Evolutionary conservation across 805 yeast species (phyloP).

Genomic region (Sugiyamaella qingdaonensis): DNA sequence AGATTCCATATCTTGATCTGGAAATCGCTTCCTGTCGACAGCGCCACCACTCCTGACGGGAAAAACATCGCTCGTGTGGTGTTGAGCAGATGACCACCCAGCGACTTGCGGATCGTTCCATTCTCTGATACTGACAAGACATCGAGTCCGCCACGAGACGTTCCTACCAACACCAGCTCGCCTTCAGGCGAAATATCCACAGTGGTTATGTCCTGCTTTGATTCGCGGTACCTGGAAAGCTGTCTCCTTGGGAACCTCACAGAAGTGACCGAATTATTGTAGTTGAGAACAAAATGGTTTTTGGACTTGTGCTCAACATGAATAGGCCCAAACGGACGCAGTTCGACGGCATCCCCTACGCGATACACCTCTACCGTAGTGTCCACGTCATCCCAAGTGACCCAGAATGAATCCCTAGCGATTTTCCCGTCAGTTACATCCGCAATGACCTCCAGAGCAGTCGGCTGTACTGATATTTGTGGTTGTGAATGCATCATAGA

Average conservation of each 20-base stretch:
- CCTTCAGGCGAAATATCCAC: conserved; percentile 35
- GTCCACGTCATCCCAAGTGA: conserved; percentile 31
- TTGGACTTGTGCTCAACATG: conserved; percentile 7
- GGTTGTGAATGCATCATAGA: conserved; percentile 5
- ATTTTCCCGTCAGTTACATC: conserved; percentile 34
- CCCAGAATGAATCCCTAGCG: conserved; percentile 40
- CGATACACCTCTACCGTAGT: conserved; percentile 26
- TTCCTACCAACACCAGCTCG: conserved; percentile 33
- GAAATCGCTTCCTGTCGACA: conserved; percentile 58
- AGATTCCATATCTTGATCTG: conserved; percentile 59
- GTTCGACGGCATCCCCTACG: conserved; percentile 18
- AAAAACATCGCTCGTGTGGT: conserved; percentile 47
- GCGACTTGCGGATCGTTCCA: conserved; percentile 13
- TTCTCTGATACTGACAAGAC: conserved; percentile 23
- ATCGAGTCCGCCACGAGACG: conserved; percentile 33
- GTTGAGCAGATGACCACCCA: conserved; percentile 50
- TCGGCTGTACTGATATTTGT: conserved; percentile 40
- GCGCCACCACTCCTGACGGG: conserved; percentile 60
- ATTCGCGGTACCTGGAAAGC: conserved; percentile 1
- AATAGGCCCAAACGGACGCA: conserved; percentile 11
- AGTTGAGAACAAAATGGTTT: conserved; percentile 1
- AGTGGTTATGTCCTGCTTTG: conserved; percentile 27
- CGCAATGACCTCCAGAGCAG: conserved; percentile 41
- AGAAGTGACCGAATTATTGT: neutral
- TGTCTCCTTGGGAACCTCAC: conserved; percentile 7